Conservation (phyloP, 1,284 basidiomycete species). For the Trichosporon sp. region DNA sequence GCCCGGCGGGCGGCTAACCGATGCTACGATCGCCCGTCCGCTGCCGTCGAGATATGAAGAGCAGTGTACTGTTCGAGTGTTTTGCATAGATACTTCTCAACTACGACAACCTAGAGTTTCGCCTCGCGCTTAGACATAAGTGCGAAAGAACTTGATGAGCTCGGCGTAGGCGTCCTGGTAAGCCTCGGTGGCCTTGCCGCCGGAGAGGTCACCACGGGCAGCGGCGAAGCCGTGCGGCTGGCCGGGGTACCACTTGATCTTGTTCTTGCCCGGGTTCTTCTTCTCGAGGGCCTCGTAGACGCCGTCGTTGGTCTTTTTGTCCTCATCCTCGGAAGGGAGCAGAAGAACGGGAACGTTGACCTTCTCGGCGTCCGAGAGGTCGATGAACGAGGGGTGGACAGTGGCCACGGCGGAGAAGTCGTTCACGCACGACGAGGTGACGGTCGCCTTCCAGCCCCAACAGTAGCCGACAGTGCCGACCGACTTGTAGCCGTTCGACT, state of each 20-base stretch:
- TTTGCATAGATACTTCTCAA: not conserved
- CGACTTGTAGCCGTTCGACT: conserved; percentile 36
- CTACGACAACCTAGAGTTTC: not conserved
- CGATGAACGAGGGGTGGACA: conserved; percentile 48
- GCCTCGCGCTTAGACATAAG: conserved; percentile 15
- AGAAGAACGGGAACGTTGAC: conserved; percentile 48
- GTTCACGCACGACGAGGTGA: conserved; percentile 22
- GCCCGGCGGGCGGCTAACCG: too few relatives aligned
- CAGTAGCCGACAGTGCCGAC: conserved; percentile 50
- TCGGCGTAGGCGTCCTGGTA: conserved; percentile 29
- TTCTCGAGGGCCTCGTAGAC: conserved; percentile 42
- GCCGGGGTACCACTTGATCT: conserved; percentile 46
- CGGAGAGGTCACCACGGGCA: conserved; percentile 44
- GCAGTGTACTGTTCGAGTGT: not conserved
- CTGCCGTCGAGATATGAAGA: too few relatives aligned
- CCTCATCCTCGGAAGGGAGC: conserved; percentile 51
- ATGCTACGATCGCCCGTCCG: too few relatives aligned
- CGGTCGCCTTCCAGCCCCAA: conserved; percentile 46
- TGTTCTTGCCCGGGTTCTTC: conserved; percentile 45
- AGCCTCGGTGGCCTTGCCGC: conserved; percentile 24
- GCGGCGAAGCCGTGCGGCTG: conserved; percentile 50
- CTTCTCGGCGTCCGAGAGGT: conserved; percentile 44
- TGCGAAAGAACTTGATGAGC: conserved; percentile 30
- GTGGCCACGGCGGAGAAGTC: conserved; percentile 36
- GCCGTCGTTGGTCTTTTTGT: conserved; percentile 38